Conservation (phyloP, 176 grass and related monocot genomes). For the Musa troglodytarum region DNA sequence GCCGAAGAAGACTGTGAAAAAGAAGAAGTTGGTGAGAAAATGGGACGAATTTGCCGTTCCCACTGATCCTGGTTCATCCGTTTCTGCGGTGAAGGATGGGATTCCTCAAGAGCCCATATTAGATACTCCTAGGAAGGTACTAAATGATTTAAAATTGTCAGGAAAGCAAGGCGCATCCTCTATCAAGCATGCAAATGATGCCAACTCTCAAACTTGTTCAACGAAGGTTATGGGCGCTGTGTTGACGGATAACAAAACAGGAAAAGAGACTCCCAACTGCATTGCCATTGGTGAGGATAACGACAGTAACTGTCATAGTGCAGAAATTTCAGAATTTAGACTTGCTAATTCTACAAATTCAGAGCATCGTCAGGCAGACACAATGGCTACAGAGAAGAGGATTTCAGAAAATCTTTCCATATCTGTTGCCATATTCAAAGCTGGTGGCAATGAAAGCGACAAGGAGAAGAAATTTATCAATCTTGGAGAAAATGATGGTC, state of each 20-base stretch:
- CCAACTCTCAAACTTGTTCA: slow-evolving; percentile 15
- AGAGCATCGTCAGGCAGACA: too few relatives aligned
- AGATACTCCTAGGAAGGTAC: slow-evolving; percentile 22
- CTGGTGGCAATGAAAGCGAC: neutral
- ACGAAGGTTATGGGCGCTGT: slow-evolving; percentile 49
- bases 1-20: slow-evolving; percentile 46
- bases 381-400: neutral
- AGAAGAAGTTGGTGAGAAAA: slow-evolving; percentile 48
- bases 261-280: slow-evolving; percentile 27
- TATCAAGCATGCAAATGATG: slow-evolving; percentile 18
- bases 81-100: slow-evolving; percentile 35
- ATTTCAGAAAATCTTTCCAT: neutral
- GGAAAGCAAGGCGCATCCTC: slow-evolving; percentile 12
- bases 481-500: slow-evolving; percentile 1
- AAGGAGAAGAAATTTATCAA: neutral
- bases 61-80: slow-evolving; percentile 35
- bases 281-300: neutral
- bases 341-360: neutral
- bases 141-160: slow-evolving; percentile 14
- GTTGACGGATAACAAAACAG: slow-evolving; percentile 41
- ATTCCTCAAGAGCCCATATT: slow-evolving; percentile 25
- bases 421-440: slow-evolving; percentile 29
- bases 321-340: neutral
- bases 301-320: neutral
- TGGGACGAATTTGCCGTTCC: slow-evolving; percentile 16